These are phyloP conservation scores for Letharia columbiana DNA, from an alignment of 495 filamentous ascomycete species.

Conservation along the genomic window DNA sequence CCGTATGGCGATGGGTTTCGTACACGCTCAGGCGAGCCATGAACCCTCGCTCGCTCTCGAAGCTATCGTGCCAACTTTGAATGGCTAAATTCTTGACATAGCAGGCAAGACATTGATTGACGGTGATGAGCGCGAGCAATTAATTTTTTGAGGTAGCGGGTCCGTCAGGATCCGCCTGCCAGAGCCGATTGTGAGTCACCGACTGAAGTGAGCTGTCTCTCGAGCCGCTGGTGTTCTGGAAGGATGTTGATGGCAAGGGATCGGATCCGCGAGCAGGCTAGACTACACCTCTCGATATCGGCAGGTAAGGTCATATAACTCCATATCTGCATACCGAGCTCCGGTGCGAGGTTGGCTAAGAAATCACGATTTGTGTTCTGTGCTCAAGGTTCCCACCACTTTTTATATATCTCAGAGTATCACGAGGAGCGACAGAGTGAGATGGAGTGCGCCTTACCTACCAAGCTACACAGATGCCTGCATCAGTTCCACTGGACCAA, in stretches of 20 bases:
- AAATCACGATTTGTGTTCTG: too few relatives aligned
- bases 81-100: not conserved
- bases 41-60: not conserved
- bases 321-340: not conserved
- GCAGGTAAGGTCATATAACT: not conserved
- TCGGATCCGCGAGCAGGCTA: not conserved
- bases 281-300: not conserved
- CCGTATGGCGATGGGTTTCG: not conserved
- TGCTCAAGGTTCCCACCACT: too few relatives aligned
- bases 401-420: not conserved
- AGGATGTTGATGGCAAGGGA: not conserved
- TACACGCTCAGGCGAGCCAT: not conserved
- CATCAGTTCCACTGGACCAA: too few relatives aligned
- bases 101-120: not conserved
- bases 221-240: not conserved
- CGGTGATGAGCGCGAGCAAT: not conserved
- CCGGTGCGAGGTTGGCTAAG: too few relatives aligned
- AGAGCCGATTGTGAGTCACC: not conserved
- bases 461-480: too few relatives aligned
- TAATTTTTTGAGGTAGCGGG: not conserved
- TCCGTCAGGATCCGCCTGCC: not conserved
- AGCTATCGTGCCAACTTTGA: not conserved
- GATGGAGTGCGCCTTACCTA: not conserved
- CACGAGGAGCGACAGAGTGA: not conserved
- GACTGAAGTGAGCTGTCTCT: not conserved